Evolutionary conservation across 768 basidiomycete species (phyloP).

Genomic region (Tulasnella sp.): DNA sequence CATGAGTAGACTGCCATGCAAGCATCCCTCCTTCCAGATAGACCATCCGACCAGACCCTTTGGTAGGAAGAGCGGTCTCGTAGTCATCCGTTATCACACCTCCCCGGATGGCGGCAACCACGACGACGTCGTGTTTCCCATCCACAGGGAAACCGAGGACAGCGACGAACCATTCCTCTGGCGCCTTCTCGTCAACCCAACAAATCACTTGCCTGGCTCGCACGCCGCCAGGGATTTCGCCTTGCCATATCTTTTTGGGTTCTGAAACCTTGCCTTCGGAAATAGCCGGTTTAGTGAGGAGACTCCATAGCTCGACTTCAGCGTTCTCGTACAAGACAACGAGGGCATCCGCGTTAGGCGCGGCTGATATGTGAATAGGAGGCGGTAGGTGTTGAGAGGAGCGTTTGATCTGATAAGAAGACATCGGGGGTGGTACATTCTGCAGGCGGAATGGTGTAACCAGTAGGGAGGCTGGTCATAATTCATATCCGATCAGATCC

Average conservation of each 20-base stretch:
- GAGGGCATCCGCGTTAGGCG: constrained; percentile 43
- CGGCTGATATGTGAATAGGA: constrained; percentile 60
- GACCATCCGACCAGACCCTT: constrained; percentile 20
- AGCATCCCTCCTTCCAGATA: constrained; percentile 15
- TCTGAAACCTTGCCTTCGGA: constrained; percentile 26
- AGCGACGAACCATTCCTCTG: constrained; percentile 14
- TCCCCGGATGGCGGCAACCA: neutral
- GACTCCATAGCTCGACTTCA: constrained; percentile 52
- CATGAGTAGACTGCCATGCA: constrained; percentile 17
- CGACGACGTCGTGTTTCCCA: constrained; percentile 16
- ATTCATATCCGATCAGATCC: neutral
- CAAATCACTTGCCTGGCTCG: constrained; percentile 14
- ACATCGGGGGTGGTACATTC: constrained; percentile 99
- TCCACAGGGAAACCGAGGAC: constrained; percentile 16
- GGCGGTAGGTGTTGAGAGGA: constrained; percentile 22
- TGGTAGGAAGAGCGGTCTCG: constrained; percentile 5
- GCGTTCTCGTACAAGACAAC: constrained; percentile 65
- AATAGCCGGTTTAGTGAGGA: constrained; percentile 44
- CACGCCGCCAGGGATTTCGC: neutral
- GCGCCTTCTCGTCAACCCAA: constrained; percentile 9
- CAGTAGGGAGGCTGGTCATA: constrained; percentile 48
- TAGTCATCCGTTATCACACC: constrained; percentile 8
- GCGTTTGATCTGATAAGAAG: constrained; percentile 40
- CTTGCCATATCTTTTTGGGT: constrained; percentile 21
- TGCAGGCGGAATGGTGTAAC: constrained; percentile 89